Evolutionary conservation across 192 early-diverging fungal genomes (phyloP), one percentile per base, ranked within the genome.

Genomic region (Radiomyces spectabilis): DNA sequence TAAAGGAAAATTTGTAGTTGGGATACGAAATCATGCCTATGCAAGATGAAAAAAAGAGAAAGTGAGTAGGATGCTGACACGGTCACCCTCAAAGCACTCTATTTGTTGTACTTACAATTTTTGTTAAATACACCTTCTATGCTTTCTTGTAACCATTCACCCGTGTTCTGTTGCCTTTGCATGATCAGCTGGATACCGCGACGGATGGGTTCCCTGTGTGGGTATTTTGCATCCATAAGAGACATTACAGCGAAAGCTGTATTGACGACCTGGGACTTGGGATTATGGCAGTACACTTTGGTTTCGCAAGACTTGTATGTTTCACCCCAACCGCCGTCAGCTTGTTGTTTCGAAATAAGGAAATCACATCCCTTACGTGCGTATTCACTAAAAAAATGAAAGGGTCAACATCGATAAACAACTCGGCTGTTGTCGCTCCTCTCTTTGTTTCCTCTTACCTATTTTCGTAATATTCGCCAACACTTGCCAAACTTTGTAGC

Each of bases 121-220:
- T 92, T 85, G 78, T 96, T 99, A 68, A 99, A 99, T 29, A 99
- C 92, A 37, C 97, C 97, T 69, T 99, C 97, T 54, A 97, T 94
- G 22, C 78, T 85, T 63, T 99, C 97, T 66, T 99, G 97, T 12
- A 84, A 77, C 94, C 95, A 99, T 66, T 92, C 86, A 34, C 97
- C 97, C 55, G 89, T 93, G 9, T 80, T 68, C 50, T 85, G 87
- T 74, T 99, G 97, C 25, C 90, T 66, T 6, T 67, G 67, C 87
- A 93, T 89, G 51, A 98, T 74, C 38, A 95, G 68, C 41, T 79
- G 52, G 43, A 90, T 75, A 35, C 80, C 92, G 18, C 76, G 71
- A 29, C 75, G 68, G 55, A 97, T 78, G 2, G 77, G 71, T 22
- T 73, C 61, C 41, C 81, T 63, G 40, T 91, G 74, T 2, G 85